These are phyloP conservation scores for Nelumbo lutea DNA, from an alignment of 164 flowering plant genomes.

Conservation along the genomic window DNA sequence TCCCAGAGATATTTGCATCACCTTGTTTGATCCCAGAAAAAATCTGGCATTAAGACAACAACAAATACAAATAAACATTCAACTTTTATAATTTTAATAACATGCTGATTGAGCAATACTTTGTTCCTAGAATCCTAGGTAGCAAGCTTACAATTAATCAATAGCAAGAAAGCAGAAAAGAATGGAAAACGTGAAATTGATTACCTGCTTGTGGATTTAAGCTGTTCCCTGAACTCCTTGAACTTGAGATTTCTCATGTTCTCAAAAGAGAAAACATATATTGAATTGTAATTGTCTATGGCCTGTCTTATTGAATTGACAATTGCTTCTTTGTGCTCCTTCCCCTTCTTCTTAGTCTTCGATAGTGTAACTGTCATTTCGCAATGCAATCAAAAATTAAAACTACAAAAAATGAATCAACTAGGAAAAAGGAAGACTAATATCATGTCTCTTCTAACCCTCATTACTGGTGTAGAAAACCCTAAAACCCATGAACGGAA, in stretches of 20 bases:
- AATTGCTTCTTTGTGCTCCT: slow-evolving; percentile 67
- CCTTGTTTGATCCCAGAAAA: slow-evolving; percentile 92
- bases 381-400: not conserved
- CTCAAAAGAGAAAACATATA: slow-evolving; percentile 70
- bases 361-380: slow-evolving; percentile 68
- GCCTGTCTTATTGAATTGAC: slow-evolving; percentile 68
- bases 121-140: not conserved
- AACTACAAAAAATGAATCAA: not conserved
- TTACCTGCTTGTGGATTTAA: slow-evolving; percentile 65
- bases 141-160: not conserved
- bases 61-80: not conserved
- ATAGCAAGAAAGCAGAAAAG: not conserved
- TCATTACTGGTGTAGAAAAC: too few relatives aligned
- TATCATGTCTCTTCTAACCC: not conserved
- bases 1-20: slow-evolving; percentile 84
- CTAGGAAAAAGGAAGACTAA: not conserved
- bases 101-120: not conserved
- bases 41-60: slow-evolving; percentile 40
- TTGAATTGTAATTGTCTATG: slow-evolving; percentile 49
- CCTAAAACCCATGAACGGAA: not conserved
- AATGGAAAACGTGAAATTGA: not conserved
- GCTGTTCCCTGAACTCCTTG: slow-evolving; percentile 78
- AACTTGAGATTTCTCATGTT: slow-evolving; percentile 94
- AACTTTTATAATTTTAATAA: not conserved
- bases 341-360: slow-evolving; percentile 92